Percentiles rank a stretch among this genome's conserved stretches.
Evolutionary conservation across 78 protist species (phyloP).

Genomic region (Emiliania huxleyi): DNA sequence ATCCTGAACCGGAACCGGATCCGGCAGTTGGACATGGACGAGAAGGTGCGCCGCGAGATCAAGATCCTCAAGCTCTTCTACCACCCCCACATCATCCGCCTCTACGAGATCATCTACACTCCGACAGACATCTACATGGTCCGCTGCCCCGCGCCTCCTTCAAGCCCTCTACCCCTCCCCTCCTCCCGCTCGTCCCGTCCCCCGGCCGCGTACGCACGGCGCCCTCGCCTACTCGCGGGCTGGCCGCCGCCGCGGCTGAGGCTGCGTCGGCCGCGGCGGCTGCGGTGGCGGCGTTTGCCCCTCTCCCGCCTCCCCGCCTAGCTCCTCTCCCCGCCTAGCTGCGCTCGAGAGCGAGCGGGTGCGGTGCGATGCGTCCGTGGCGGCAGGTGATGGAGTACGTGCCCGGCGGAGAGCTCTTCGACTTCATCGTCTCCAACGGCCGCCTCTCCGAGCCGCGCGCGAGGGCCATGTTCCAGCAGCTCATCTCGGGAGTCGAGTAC

Average conservation of each 20-base stretch:
- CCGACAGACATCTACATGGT: conserved; percentile 92
- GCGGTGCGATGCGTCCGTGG: no score
- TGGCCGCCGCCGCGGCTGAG: no score
- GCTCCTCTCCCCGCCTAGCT: no score
- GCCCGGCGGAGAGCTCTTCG: conserved; percentile 97
- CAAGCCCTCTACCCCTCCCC: not conserved
- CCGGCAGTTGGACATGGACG: conserved; percentile 84
- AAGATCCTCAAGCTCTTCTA: conserved; percentile 88
- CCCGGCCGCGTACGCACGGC: no score
- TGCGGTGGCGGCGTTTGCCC: no score
- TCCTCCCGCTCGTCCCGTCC: no score
- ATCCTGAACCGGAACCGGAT: conserved; percentile 89
- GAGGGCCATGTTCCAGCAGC: conserved; percentile 95
- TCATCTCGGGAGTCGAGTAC: conserved; percentile 94
- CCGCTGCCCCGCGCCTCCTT: conserved; percentile 80
- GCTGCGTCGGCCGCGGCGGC: no score
- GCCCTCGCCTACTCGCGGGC: no score
- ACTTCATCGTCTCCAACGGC: conserved; percentile 95
- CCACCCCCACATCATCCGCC: conserved; percentile 97
- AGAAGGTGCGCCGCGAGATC: conserved; percentile 93
- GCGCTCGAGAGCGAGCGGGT: no score
- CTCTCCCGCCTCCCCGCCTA: no score
- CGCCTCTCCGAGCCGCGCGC: conserved; percentile 72
- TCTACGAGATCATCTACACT: conserved; percentile 95
- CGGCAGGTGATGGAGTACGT: conserved; percentile 85